Conservation (phyloP, 345 rosid genomes). For the Citropsis articulata region DNA sequence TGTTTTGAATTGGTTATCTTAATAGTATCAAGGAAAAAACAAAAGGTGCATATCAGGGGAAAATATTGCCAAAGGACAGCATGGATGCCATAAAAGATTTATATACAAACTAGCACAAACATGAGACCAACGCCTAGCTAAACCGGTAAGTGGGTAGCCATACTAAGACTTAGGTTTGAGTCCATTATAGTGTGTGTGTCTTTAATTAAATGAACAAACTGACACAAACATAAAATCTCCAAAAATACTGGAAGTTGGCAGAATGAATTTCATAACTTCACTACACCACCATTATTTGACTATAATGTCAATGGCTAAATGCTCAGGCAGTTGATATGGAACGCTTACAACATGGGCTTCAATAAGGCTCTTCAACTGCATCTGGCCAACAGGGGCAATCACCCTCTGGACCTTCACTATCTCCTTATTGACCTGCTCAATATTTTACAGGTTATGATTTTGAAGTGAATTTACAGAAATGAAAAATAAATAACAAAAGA, state of each 20-base stretch:
- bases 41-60: background rate
- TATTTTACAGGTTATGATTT: background rate
- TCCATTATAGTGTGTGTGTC: no score
- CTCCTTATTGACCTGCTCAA: conserved; percentile 72
- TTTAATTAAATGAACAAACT: background rate
- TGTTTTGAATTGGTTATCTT: background rate
- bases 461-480: background rate
- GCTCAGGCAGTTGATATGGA: background rate
- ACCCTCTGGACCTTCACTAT: conserved; percentile 94
- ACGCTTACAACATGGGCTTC: conserved; percentile 93
- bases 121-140: no score
- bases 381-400: conserved; percentile 93
- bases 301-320: background rate
- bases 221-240: background rate
- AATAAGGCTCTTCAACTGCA: conserved; percentile 86
- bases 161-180: no score
- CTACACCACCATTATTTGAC: background rate
- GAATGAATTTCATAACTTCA: background rate
- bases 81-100: background rate
- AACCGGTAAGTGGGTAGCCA: no score
- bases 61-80: background rate
- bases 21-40: background rate
- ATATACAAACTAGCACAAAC: background rate
- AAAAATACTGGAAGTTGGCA: background rate
- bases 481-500: background rate